Evolutionary conservation across 768 basidiomycete species (phyloP).

Genomic region (Boletus rubroflammeus): DNA sequence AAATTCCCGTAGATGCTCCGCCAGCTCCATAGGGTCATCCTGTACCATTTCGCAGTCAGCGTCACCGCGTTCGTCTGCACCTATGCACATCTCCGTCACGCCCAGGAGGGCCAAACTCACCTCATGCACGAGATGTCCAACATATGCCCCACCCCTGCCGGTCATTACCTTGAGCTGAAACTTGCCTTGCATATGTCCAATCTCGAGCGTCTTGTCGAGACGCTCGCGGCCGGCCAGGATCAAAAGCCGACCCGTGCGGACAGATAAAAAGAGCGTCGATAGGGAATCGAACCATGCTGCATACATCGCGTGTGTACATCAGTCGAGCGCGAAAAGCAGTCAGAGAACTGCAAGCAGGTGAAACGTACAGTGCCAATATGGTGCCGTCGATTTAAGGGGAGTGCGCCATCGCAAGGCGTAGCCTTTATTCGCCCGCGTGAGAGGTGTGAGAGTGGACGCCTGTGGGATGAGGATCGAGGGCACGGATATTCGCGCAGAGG

Average conservation of each 20-base stretch:
- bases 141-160: conserved; percentile 43
- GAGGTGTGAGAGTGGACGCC: conserved; percentile 32
- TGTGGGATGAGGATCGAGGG: conserved; percentile 67
- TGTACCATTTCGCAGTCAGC: conserved; percentile 28
- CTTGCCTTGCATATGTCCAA: conserved; percentile 95
- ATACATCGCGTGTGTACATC: neutral
- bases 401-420: conserved; percentile 72
- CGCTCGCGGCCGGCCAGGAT: conserved; percentile 92
- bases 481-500: conserved; percentile 86
- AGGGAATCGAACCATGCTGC: conserved; percentile 92
- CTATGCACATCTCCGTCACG: neutral
- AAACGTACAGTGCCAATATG: conserved; percentile 81
- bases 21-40: conserved; percentile 83
- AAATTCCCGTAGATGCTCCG: conserved; percentile 81
- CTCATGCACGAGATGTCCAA: conserved; percentile 95
- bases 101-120: conserved; percentile 38
- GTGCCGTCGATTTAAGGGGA: conserved; percentile 76
- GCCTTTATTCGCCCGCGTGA: conserved; percentile 24
- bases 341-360: neutral
- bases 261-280: conserved; percentile 72
- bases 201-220: conserved; percentile 90
- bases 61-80: neutral
- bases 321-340: neutral
- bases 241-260: conserved; percentile 79
- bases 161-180: conserved; percentile 86